These are phyloP conservation scores for Mortierella sp. DNA, from an alignment of 371 early-diverging fungal genomes.

Conservation along the genomic window DNA sequence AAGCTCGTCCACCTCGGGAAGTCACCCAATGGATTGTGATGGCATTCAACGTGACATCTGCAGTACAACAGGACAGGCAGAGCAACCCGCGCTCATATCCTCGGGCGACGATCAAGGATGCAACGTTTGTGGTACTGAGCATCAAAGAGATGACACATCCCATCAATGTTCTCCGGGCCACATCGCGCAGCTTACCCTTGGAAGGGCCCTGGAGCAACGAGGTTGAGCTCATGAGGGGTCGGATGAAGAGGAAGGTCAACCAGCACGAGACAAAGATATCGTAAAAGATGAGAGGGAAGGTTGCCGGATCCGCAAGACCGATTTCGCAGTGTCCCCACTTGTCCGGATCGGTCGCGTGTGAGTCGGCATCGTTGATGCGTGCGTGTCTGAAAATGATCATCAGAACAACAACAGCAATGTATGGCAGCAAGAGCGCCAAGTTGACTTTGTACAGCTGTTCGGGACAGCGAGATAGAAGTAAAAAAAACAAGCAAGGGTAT, in stretches of 20 bases:
- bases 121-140: constrained; percentile 60
- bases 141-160: constrained; percentile 58
- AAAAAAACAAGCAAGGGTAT: neutral
- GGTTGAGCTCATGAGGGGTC: constrained; percentile 53
- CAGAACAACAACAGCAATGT: constrained; percentile 59
- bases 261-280: constrained; percentile 59
- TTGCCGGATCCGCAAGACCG: constrained; percentile 58
- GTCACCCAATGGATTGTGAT: constrained; percentile 57
- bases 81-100: constrained; percentile 60
- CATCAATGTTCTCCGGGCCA: constrained; percentile 63
- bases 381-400: constrained; percentile 57
- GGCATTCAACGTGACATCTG: constrained; percentile 49
- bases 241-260: constrained; percentile 61
- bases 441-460: constrained; percentile 59
- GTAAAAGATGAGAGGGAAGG: constrained; percentile 61
- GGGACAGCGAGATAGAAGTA: neutral
- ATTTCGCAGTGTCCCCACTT: constrained; percentile 59
- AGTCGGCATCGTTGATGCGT: constrained; percentile 39
- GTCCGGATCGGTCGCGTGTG: constrained; percentile 42
- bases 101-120: constrained; percentile 57
- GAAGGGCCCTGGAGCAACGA: constrained; percentile 53
- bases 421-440: constrained; percentile 59
- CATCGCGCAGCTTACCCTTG: constrained; percentile 59
- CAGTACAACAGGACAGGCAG: constrained; percentile 43
- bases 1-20: constrained; percentile 35